phyloP scores from a whole-genome alignment of 768 basidiomycete genomes.

The Suillus lakei region DNA sequence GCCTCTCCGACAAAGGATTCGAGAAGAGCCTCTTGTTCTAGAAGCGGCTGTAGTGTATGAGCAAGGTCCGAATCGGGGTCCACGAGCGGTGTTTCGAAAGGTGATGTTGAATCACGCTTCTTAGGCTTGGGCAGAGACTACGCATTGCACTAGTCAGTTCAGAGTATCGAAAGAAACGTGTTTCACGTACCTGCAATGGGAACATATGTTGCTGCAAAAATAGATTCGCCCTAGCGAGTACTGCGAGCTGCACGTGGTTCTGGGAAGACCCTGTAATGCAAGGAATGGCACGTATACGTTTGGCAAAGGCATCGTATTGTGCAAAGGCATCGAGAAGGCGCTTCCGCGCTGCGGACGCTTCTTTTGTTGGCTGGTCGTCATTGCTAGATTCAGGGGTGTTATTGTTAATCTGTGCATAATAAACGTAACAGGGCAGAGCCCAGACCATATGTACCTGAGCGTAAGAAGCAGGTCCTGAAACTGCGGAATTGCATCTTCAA shows the following conservation, averaged over 20 bases:
- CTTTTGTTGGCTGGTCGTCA: constrained; percentile 62
- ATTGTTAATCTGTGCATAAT: constrained; percentile 27
- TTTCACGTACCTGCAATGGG: constrained; percentile 37
- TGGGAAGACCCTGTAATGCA: constrained; percentile 73
- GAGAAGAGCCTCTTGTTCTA: constrained; percentile 93
- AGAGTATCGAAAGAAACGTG: neutral
- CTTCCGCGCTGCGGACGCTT: constrained; percentile 75
- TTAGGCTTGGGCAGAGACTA: constrained; percentile 57
- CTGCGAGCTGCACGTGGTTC: constrained; percentile 82
- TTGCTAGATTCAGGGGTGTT: constrained; percentile 24
- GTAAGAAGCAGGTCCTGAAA: constrained; percentile 85
- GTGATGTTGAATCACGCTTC: constrained; percentile 26
- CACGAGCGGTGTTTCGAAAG: constrained; percentile 35
- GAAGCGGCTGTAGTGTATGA: constrained; percentile 77
- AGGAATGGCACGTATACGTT: constrained; percentile 79
- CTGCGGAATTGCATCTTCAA: constrained; percentile 84
- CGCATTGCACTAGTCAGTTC: neutral
- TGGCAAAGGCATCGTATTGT: constrained; percentile 88
- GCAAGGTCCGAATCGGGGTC: constrained; percentile 77
- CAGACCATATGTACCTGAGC: constrained; percentile 53
- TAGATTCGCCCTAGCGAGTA: constrained; percentile 72
- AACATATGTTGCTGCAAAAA: constrained; percentile 94
- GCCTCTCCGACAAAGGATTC: constrained; percentile 93
- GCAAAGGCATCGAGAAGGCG: constrained; percentile 83
- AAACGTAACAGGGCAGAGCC: constrained; percentile 9